Evolutionary conservation across 306 rosid species (phyloP).

Genomic region (Carpinus fangiana): DNA sequence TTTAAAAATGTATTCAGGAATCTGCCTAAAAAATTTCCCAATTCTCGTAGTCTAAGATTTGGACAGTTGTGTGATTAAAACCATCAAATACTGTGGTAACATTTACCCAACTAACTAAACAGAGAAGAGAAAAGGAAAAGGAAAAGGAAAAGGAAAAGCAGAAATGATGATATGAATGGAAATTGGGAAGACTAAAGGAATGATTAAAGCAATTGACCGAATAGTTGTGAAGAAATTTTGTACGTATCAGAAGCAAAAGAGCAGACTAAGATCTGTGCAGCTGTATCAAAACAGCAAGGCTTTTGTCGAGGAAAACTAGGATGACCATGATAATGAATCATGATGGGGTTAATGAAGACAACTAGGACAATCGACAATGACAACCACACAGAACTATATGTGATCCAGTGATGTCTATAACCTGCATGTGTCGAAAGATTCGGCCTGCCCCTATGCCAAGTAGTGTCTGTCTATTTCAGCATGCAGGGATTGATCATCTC

Average conservation of each 20-base stretch:
- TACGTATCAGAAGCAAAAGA: not conserved
- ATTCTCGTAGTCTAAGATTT: too few species aligned
- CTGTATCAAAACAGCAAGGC: constrained; percentile 33
- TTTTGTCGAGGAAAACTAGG: constrained; percentile 33
- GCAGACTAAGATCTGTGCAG: constrained; percentile 30
- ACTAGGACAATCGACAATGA: constrained; percentile 22
- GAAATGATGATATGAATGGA: not conserved
- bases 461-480: constrained; percentile 36
- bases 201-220: constrained; percentile 2
- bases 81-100: too few species aligned
- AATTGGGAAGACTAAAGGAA: not conserved
- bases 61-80: too few species aligned
- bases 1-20: too few species aligned
- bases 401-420: constrained; percentile 22
- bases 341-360: constrained; percentile 41
- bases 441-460: constrained; percentile 16
- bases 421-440: constrained; percentile 21
- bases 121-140: not conserved
- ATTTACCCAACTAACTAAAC: too few species aligned
- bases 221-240: constrained; percentile 16
- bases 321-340: constrained; percentile 38
- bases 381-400: constrained; percentile 27
- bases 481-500: constrained; percentile 28
- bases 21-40: too few species aligned
- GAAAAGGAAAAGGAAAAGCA: too few species aligned